phyloP scores from a whole-genome alignment of 2,329 filamentous ascomycete genomes.

The Alternaria consortialis region DNA sequence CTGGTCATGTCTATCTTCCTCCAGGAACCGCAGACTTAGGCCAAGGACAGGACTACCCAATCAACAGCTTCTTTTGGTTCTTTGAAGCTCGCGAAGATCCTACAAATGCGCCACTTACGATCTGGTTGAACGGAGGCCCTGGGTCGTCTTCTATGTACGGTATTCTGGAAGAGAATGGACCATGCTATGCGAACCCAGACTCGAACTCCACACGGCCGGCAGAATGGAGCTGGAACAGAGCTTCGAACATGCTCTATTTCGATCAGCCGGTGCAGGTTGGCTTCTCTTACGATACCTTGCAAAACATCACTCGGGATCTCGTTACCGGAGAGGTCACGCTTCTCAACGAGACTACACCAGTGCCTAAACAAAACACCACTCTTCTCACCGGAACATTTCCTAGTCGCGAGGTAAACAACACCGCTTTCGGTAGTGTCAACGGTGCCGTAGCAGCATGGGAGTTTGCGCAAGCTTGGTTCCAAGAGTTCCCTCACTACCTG shows the following conservation, averaged over 20 bases:
- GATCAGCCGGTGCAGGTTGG: conserved; percentile 69
- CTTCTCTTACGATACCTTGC: conserved; percentile 58
- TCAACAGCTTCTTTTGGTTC: conserved; percentile 54
- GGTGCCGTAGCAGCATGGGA: conserved; percentile 32
- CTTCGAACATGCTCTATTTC: conserved; percentile 65
- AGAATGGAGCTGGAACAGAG: conserved; percentile 29
- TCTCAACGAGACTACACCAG: conserved; percentile 21
- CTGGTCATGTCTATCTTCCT: conserved; percentile 56
- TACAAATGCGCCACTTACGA: conserved; percentile 61
- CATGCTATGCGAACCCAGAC: conserved; percentile 55
- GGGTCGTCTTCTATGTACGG: conserved; percentile 57
- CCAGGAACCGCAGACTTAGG: conserved; percentile 28
- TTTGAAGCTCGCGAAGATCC: conserved; percentile 63
- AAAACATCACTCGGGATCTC: conserved; percentile 32
- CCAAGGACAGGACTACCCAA: conserved; percentile 31
- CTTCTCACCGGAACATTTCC: conserved; percentile 28
- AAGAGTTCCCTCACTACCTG: conserved; percentile 32
- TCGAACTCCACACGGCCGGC: conserved; percentile 17
- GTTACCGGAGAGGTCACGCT: conserved; percentile 20
- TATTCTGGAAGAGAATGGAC: conserved; percentile 56
- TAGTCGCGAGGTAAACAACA: conserved; percentile 28
- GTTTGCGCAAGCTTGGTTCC: conserved; percentile 32
- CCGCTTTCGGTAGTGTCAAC: conserved; percentile 28
- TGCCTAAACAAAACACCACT: conserved; percentile 28
- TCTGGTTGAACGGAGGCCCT: conserved; percentile 59